A percentile compares a stretch with the other conserved stretches of the same genome.
Conservation (phyloP, 129 eudicot species). For the Flaveria linearis region DNA sequence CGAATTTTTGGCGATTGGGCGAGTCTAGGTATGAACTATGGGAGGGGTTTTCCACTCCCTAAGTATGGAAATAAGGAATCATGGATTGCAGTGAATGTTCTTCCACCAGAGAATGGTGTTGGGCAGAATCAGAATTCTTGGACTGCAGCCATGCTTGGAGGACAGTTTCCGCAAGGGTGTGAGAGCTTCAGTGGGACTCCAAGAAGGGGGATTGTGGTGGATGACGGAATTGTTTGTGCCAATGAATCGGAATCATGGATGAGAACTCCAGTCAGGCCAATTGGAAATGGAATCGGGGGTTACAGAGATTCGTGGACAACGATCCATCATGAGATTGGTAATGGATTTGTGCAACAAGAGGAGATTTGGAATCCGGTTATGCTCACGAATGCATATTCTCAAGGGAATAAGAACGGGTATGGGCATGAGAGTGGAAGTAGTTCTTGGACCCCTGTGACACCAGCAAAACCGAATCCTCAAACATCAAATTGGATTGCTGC, state of each 20-base stretch:
- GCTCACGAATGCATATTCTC: slow-evolving; percentile 10
- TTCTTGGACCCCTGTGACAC: slow-evolving; percentile 49
- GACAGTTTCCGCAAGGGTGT: slow-evolving; percentile 11
- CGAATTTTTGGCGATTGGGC: slow-evolving; percentile 11
- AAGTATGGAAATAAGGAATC: neutral
- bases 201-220: neutral
- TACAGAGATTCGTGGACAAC: neutral
- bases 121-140: slow-evolving; percentile 12
- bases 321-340: slow-evolving; percentile 24
- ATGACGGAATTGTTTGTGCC: slow-evolving; percentile 17
- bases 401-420: slow-evolving; percentile 12
- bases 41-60: slow-evolving; percentile 41
- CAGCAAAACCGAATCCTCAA: slow-evolving; percentile 39
- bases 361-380: slow-evolving; percentile 23
- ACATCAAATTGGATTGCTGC: slow-evolving; percentile 16
- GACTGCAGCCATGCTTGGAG: slow-evolving; percentile 23
- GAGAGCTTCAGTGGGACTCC: slow-evolving; percentile 14
- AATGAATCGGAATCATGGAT: slow-evolving; percentile 26
- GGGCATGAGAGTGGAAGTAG: slow-evolving; percentile 26
- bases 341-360: slow-evolving; percentile 11
- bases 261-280: neutral
- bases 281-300: slow-evolving; percentile 11
- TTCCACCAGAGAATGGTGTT: slow-evolving; percentile 12
- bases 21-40: slow-evolving; percentile 45
- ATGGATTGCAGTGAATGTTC: slow-evolving; percentile 14